Evolutionary conservation across 257 asterid species (phyloP).

Genomic region (Nicotiana sylvestris): DNA sequence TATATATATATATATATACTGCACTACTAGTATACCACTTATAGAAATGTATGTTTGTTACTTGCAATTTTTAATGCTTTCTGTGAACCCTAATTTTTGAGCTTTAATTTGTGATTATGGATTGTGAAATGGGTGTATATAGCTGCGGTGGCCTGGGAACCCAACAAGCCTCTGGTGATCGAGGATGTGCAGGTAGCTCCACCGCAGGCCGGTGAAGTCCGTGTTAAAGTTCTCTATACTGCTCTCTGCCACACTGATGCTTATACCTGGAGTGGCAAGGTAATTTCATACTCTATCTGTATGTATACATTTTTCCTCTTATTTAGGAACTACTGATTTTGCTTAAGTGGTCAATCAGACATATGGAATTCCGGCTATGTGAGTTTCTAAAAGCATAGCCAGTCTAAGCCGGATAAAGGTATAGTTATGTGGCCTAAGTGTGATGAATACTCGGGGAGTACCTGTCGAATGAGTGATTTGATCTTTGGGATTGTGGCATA

Average conservation of each 20-base stretch:
- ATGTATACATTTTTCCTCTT: neutral
- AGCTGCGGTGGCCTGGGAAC: slow-evolving; percentile 99
- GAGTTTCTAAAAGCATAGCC: neutral
- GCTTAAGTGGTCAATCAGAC: neutral
- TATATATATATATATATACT: neutral
- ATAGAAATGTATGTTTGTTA: neutral
- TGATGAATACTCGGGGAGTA: neutral
- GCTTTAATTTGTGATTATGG: neutral
- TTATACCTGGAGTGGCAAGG: slow-evolving; percentile 94
- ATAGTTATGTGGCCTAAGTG: neutral
- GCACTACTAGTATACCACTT: neutral
- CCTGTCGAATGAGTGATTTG: neutral
- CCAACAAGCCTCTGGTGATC: slow-evolving; percentile 81
- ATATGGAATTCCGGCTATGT: neutral
- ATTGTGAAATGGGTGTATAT: neutral
- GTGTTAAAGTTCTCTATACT: slow-evolving; percentile 64
- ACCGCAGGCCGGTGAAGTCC: slow-evolving; percentile 90
- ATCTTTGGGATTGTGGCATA: neutral
- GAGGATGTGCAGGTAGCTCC: slow-evolving; percentile 95
- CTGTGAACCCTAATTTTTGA: neutral
- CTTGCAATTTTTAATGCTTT: neutral
- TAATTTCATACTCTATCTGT: slow-evolving; percentile 2
- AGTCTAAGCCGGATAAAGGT: neutral
- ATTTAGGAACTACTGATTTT: neutral
- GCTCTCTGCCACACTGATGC: slow-evolving; percentile 97